phyloP scores from a whole-genome alignment of 2,329 filamentous ascomycete genomes.

The Xylogone sp. region DNA sequence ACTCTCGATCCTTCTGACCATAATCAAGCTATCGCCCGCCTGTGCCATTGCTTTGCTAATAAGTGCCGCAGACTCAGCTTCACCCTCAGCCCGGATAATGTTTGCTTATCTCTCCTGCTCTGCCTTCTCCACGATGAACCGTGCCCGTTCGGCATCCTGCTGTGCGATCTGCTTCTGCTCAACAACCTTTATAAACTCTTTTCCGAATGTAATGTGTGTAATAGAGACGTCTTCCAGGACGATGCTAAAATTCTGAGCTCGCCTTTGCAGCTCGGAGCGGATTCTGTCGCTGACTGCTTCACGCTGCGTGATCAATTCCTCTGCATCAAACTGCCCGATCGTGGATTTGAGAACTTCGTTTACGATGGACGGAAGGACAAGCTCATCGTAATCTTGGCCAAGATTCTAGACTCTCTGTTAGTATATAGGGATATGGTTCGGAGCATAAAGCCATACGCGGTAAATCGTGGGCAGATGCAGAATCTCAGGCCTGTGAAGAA shows the following conservation, averaged over 20 bases:
- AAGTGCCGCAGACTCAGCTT: constrained; percentile 93
- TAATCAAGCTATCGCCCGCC: constrained; percentile 86
- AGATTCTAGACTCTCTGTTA: constrained; percentile 63
- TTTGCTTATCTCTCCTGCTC: constrained; percentile 99
- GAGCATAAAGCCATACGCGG: constrained; percentile 63
- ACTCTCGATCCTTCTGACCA: constrained; percentile 97
- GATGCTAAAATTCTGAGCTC: constrained; percentile 97
- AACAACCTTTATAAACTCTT: constrained; percentile 97
- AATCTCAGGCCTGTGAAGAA: constrained; percentile 92
- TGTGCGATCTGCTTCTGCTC: constrained; percentile 99
- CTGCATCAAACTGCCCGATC: constrained; percentile 97
- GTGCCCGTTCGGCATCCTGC: constrained; percentile 94
- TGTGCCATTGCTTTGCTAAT: constrained; percentile 93
- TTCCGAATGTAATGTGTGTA: constrained; percentile 99
- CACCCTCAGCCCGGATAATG: constrained; percentile 96
- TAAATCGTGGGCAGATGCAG: constrained; percentile 94
- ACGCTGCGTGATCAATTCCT: constrained; percentile 97
- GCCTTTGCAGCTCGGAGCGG: constrained; percentile 84
- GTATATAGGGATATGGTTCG: background rate
- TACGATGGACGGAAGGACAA: constrained; percentile 95
- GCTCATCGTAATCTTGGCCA: constrained; percentile 96
- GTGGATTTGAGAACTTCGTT: constrained; percentile 99
- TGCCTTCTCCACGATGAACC: constrained; percentile 97
- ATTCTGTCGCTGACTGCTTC: constrained; percentile 96
- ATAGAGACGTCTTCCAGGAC: constrained; percentile 98